These are phyloP conservation scores for Mycena olivaceomarginata DNA, from an alignment of 768 basidiomycete species.

Conservation along the genomic window DNA sequence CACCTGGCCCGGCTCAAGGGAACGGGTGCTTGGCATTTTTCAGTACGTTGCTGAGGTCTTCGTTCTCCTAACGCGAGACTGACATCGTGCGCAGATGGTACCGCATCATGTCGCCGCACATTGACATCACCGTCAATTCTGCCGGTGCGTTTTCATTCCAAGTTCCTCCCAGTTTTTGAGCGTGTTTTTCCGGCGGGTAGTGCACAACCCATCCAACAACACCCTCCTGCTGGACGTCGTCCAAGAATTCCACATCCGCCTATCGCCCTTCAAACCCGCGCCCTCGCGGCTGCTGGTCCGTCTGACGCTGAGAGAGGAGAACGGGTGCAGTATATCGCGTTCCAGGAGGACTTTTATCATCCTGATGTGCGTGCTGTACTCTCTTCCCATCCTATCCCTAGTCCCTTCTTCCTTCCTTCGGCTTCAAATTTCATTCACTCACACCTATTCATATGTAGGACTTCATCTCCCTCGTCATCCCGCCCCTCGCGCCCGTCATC, in stretches of 20 bases:
- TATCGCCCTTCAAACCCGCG: conserved; percentile 64
- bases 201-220: conserved; percentile 65
- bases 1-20: conserved; percentile 69
- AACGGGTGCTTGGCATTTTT: conserved; percentile 73
- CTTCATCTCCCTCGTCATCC: conserved; percentile 64
- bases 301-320: conserved; percentile 68
- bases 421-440: not conserved
- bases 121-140: conserved; percentile 62
- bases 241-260: conserved; percentile 73
- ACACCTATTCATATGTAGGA: conserved; percentile 54
- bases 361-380: conserved; percentile 68
- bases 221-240: conserved; percentile 70
- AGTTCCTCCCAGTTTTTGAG: not conserved
- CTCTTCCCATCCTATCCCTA: not conserved
- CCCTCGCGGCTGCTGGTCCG: conserved; percentile 69
- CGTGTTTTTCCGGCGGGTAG: conserved; percentile 52
- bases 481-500: conserved; percentile 62
- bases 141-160: conserved; percentile 60
- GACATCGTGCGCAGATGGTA: conserved; percentile 68
- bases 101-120: conserved; percentile 74
- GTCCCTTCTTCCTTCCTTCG: too few relatives aligned
- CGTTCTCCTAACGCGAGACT: not conserved
- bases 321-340: conserved; percentile 65
- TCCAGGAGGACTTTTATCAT: conserved; percentile 78
- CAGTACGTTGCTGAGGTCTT: conserved; percentile 58